Percentiles rank a stretch among this genome's conserved stretches.
Evolutionary conservation across 2,329 filamentous ascomycete species (phyloP).

Genomic region (Macrophomina pseudophaseolina): DNA sequence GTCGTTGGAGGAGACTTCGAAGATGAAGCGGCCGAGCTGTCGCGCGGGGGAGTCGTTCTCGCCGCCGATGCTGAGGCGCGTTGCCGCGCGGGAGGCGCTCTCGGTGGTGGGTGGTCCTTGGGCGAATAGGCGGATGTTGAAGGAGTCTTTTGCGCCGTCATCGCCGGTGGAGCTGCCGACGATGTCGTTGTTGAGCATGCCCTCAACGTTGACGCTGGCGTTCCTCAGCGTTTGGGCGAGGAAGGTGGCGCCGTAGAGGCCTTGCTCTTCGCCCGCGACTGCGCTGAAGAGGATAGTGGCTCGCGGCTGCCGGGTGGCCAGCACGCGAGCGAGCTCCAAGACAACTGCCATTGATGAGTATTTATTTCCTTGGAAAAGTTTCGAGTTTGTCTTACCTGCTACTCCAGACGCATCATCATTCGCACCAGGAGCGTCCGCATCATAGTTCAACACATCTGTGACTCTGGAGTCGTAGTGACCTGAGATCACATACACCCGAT

Average conservation of each 20-base stretch:
- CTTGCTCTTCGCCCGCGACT: constrained; percentile 64
- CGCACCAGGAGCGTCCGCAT: constrained; percentile 60
- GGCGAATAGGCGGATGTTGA: constrained; percentile 61
- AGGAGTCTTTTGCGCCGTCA: constrained; percentile 53
- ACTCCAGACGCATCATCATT: constrained; percentile 64
- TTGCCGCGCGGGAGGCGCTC: constrained; percentile 42
- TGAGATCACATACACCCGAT: constrained; percentile 59
- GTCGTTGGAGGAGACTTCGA: constrained; percentile 59
- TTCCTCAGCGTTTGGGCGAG: constrained; percentile 60
- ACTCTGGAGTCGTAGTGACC: constrained; percentile 63
- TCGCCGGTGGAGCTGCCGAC: constrained; percentile 58
- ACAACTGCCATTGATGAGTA: constrained; percentile 44
- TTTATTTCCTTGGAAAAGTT: constrained; percentile 13
- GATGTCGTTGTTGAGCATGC: constrained; percentile 64
- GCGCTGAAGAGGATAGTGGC: constrained; percentile 63
- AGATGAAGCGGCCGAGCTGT: constrained; percentile 60
- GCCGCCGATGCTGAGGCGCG: constrained; percentile 48
- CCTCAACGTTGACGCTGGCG: constrained; percentile 59
- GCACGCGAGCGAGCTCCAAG: constrained; percentile 61
- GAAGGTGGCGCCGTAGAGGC: constrained; percentile 57
- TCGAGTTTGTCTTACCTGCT: constrained; percentile 40
- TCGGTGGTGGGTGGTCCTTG: constrained; percentile 56
- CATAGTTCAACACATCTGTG: constrained; percentile 58
- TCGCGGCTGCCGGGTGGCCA: constrained; percentile 54
- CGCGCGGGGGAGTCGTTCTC: constrained; percentile 63